A percentile compares a stretch with the other conserved stretches of the same genome.
Conservation (phyloP, 139 green algal genomes). For the Tetraselmis chui region DNA sequence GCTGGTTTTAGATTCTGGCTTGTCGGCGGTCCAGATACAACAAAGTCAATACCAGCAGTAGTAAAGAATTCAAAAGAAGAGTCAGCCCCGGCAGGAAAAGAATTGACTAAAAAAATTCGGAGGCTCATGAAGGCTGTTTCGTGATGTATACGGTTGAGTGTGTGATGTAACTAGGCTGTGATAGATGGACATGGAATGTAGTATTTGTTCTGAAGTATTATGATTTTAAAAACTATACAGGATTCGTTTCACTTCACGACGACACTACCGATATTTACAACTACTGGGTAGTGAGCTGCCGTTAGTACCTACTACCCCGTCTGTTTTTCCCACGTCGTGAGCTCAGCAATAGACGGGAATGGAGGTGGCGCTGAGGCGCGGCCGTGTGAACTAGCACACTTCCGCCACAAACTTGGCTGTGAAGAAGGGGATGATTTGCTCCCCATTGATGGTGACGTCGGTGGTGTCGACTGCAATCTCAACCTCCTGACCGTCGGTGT, state of each 20-base stretch:
- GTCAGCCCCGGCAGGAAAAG: neutral
- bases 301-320: neutral
- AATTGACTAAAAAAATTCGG: neutral
- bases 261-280: no score
- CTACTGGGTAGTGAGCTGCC: neutral
- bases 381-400: neutral
- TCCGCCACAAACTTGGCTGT: neutral
- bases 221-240: no score
- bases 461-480: neutral
- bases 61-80: neutral
- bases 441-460: neutral
- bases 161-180: no score
- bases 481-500: neutral
- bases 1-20: no score
- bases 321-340: neutral
- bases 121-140: neutral
- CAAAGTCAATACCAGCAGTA: no score
- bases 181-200: no score
- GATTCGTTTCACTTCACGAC: neutral
- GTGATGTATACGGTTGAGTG: no score
- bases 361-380: neutral
- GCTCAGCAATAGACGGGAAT: no score
- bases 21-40: no score
- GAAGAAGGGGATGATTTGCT: neutral
- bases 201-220: no score